Conservation (phyloP, 768 basidiomycete species). For the Trametes sanguinea region DNA sequence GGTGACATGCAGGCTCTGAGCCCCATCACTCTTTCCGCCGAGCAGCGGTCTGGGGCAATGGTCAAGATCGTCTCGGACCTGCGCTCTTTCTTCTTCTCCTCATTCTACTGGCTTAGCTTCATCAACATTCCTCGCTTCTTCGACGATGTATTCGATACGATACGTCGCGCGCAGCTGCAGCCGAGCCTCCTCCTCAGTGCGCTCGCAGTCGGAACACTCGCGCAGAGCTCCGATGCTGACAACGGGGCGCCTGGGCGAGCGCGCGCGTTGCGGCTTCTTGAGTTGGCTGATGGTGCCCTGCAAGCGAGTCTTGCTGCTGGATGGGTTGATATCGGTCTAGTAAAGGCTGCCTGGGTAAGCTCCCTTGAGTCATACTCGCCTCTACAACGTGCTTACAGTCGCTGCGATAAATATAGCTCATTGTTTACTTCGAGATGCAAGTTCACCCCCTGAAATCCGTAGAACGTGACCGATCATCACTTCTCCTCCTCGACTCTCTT, state of each 20-base stretch:
- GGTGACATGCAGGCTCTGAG: background rate
- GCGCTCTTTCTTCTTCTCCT: conserved; percentile 60
- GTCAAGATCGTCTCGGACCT: conserved; percentile 54
- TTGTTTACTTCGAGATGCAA: conserved; percentile 72
- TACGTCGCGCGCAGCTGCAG: conserved; percentile 55
- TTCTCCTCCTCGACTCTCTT: conserved; percentile 67
- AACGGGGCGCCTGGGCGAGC: conserved; percentile 47
- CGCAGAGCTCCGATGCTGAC: conserved; percentile 68
- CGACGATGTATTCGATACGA: conserved; percentile 53
- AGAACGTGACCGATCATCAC: conserved; percentile 52
- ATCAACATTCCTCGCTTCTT: conserved; percentile 72
- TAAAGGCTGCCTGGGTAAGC: conserved; percentile 61
- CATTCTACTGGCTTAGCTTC: conserved; percentile 74
- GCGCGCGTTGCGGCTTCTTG: conserved; percentile 59
- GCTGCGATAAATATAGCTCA: conserved; percentile 42
- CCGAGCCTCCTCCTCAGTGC: conserved; percentile 63
- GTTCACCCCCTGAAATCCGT: conserved; percentile 61
- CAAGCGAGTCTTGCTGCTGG: conserved; percentile 69
- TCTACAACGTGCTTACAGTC: background rate
- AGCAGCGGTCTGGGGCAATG: conserved; percentile 47
- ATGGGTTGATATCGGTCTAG: conserved; percentile 73
- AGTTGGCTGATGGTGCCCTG: conserved; percentile 67
- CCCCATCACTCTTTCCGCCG: background rate
- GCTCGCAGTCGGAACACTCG: conserved; percentile 63
- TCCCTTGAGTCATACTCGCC: conserved; percentile 20